Percentiles rank a stretch among this genome's conserved stretches.
phyloP scores from a whole-genome alignment of 192 early-diverging fungal species.

The Jimgerdemannia lactiflua region DNA sequence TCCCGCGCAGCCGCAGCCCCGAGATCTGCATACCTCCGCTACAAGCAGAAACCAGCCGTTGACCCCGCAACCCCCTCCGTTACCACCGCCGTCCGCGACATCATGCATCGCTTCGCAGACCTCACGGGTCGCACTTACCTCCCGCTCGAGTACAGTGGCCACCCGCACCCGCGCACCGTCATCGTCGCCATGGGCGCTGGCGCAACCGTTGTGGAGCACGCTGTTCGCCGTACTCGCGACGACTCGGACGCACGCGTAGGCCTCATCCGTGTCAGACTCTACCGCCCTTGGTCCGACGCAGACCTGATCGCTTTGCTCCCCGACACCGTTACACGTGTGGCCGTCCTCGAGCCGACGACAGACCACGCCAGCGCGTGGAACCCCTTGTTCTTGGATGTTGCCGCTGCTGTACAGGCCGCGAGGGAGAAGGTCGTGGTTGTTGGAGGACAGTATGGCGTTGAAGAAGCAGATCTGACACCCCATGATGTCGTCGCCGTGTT shows the following conservation, averaged over 20 bases:
- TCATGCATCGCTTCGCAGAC: conserved; percentile 49
- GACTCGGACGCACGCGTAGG: conserved; percentile 48
- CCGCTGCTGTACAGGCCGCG: conserved; percentile 60
- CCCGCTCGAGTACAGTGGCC: conserved; percentile 67
- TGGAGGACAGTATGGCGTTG: conserved; percentile 44
- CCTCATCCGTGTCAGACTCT: conserved; percentile 69
- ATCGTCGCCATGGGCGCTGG: conserved; percentile 76
- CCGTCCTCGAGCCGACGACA: conserved; percentile 61
- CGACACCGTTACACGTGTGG: conserved; percentile 53
- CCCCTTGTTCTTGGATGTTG: conserved; percentile 83
- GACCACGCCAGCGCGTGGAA: conserved; percentile 68
- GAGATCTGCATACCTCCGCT: conserved; percentile 15
- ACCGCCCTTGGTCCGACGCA: conserved; percentile 72
- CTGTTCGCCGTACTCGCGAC: conserved; percentile 20
- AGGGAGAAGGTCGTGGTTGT: conserved; percentile 39
- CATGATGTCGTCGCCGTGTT: conserved; percentile 19
- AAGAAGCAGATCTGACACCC: conserved; percentile 21
- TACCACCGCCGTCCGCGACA: conserved; percentile 38
- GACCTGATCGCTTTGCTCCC: conserved; percentile 60
- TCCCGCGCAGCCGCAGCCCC: not conserved
- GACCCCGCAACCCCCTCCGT: conserved; percentile 9
- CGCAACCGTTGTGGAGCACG: conserved; percentile 43
- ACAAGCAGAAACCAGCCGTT: conserved; percentile 12
- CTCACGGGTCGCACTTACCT: conserved; percentile 58
- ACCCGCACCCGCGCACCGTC: conserved; percentile 63